Base-by-base conservation (phyloP, 2,329 filamentous ascomycete species). In the Nakataea oryzae region DNA sequence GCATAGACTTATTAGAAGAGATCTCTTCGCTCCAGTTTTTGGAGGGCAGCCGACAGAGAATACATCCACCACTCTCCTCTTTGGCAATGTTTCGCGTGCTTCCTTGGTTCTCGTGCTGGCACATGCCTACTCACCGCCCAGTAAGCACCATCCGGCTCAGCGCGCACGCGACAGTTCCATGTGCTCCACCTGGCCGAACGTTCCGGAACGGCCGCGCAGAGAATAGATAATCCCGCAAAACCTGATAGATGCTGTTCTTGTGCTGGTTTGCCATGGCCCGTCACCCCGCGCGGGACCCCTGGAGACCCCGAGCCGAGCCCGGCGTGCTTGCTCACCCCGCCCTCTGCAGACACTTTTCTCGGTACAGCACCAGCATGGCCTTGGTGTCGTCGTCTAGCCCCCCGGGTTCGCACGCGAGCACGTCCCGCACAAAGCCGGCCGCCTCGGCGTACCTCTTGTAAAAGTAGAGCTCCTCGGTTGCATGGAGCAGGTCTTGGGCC, bases 381-480 rank as follows among this genome's bases (percentile, higher is more conserved):
- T 69, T 69, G 8, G 78, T 76, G 57, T 83, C 81, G 3, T 64
- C 64, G 29, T 84, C 81, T 14, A 83, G 63, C 8, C 69, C 73
- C 5, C 68, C 66, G 4, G 64, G 67, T 9, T 69, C 69, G 3
- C 64, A 67, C 8, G 66, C 65, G 7, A 82, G 67, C 0, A 78
- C 70, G 5, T 67, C 65, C 2, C 66, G 62, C 7, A 78, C 70
- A 57, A 85, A 76, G 13, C 68, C 66, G n/a, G 74, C 72, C 2
- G 76, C 81, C 61, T 81, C 76, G 1, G 70, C 69, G 63, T 76
- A 85, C 41, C 76, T 72, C 7, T 75, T 71, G 65, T 79, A 79
- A 69, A 82, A 85, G 67, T 85, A 85, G 57, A 85, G 73, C 70
- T 85, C 82, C 68, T 85, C 82, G 9, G 81, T 78, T 0, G 82